Conservation (phyloP, 2,329 filamentous ascomycete genomes). For the Shiraia bambusicola region DNA sequence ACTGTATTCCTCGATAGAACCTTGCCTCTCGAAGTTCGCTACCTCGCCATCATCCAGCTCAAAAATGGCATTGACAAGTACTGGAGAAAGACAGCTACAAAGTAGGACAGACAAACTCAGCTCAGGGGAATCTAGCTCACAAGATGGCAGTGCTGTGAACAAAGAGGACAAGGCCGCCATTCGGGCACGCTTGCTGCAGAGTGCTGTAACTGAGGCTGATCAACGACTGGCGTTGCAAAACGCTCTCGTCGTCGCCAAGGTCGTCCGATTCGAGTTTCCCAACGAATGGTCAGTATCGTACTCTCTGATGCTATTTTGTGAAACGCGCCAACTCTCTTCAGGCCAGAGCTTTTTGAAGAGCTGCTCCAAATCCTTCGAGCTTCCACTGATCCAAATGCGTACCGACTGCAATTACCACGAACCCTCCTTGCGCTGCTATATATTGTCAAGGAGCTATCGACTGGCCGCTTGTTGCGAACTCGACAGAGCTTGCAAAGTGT, state of each 20-base stretch:
- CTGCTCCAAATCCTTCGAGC: slow-evolving; percentile 60
- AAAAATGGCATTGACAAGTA: slow-evolving; percentile 96
- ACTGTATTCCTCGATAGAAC: slow-evolving; percentile 78
- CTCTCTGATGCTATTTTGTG: neutral
- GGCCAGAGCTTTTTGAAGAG: slow-evolving; percentile 45
- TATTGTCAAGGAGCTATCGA: slow-evolving; percentile 86
- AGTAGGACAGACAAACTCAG: slow-evolving; percentile 44
- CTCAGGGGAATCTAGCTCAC: slow-evolving; percentile 9
- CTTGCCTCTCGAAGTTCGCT: slow-evolving; percentile 75
- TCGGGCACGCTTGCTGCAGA: slow-evolving; percentile 71
- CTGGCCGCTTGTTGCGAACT: slow-evolving; percentile 72
- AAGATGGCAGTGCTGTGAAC: slow-evolving; percentile 54
- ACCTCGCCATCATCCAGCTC: slow-evolving; percentile 88
- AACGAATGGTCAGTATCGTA: slow-evolving; percentile 65
- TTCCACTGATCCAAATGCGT: slow-evolving; percentile 54
- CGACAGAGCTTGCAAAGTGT: slow-evolving; percentile 75
- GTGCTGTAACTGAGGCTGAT: slow-evolving; percentile 75
- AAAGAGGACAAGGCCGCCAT: slow-evolving; percentile 76
- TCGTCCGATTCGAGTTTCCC: slow-evolving; percentile 87
- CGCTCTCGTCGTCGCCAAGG: slow-evolving; percentile 82
- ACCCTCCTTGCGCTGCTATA: slow-evolving; percentile 77
- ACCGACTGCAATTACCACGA: slow-evolving; percentile 68
- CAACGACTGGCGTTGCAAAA: slow-evolving; percentile 80
- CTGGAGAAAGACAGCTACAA: slow-evolving; percentile 80
- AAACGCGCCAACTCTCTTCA: slow-evolving; percentile 19